Base-by-base conservation (phyloP, 148 eudicot species). In the Cornus controversa region DNA sequence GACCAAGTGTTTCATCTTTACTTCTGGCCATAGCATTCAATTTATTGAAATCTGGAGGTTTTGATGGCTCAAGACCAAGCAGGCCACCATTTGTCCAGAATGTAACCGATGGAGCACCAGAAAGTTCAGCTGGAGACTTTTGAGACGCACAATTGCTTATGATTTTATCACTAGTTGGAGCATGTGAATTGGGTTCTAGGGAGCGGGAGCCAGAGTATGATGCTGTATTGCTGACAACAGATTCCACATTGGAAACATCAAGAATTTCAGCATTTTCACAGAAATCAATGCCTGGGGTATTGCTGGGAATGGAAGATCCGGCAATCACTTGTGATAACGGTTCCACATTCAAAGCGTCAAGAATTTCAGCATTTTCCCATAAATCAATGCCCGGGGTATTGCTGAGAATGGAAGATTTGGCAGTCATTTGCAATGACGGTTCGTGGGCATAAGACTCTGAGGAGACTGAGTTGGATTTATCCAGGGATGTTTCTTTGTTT, bases 41-140 rank as follows among this genome's bases (percentile, higher is more conserved):
- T 47, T 58, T 66, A 78, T 87, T 75, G 66, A 77, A 86, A 86
- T 88, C 99, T 24, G 90, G 89, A 79, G 99, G 99, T 79, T 96
- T 96, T 72, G 98, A 93, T 54, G 99, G 99, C 74, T 85, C 87
- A 75, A 96, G 91, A 79, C 99, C 97, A 7, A 96, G 83, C 53
- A 93, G 86, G 69, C 87, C 84, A 70, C 97, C 98, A 75, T 96
- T 96, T 70, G 97, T 93, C 99, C 99, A 96, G 72, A 92, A 66
- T 24, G 87, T 84, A 70, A 82, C 74, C 66, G 92, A 78, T 73
- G 74, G 64, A 80, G 73, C 77, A 74, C 70, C 73, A 77, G 90
- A 78, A 83, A 83, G 79, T 79, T 83, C 81, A 34, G 71, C 37
- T 10, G 79, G 74, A 71, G 79, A 69, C 67, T 83, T 86, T 54